Evolutionary conservation across 345 rosid species (phyloP), one percentile per base, ranked within the genome.

Genomic region (Ceriops tagal): DNA sequence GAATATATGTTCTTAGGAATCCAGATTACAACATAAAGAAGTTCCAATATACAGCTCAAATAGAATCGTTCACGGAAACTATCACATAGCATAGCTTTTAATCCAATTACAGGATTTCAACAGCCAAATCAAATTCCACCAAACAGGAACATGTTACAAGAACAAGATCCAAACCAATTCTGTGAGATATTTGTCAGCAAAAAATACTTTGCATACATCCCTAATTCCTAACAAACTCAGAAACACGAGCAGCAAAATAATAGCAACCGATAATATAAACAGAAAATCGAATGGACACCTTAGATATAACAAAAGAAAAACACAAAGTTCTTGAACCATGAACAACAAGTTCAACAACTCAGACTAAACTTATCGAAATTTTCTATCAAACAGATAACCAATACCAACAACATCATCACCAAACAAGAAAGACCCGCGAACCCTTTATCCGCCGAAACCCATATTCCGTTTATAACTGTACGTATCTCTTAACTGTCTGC

Each of bases 401-500:
- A 34, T 34, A 34, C 37, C 37, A 43, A 11, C 46, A 39, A 39
- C 16, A 43, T 43, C 49, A 13, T 15, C 49, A 15, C 19, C 49
- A 43, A 43, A 43, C 49, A 43, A 43, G 18, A 43, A 13, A 43
- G 19, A 43, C 5, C 49, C 18, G 15, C 49, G 15, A 43, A 46
- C 49, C 56, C 5, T 43, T 5, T 55, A 39, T n/a, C 68, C 3
- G 18, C 56, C 8, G n/a, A 71, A 63, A 9, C 30, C 24, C 31
- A 39, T 39, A 9, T 19, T 55, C 24, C 49, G 28, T 43, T 47
- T 16, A 87, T 16, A 85, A 75, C 5, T 84, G 92, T 43, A 83
- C 77, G 24, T 84, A 81, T 78, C 88, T 77, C 68, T 73, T 84
- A 27, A 79, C 69, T 2, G 72, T 75, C 72, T 78, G 82, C 79